These are phyloP conservation scores for Neotropicomus parvogracilis DNA, from an alignment of 1,284 basidiomycete genomes.

Conservation along the genomic window DNA sequence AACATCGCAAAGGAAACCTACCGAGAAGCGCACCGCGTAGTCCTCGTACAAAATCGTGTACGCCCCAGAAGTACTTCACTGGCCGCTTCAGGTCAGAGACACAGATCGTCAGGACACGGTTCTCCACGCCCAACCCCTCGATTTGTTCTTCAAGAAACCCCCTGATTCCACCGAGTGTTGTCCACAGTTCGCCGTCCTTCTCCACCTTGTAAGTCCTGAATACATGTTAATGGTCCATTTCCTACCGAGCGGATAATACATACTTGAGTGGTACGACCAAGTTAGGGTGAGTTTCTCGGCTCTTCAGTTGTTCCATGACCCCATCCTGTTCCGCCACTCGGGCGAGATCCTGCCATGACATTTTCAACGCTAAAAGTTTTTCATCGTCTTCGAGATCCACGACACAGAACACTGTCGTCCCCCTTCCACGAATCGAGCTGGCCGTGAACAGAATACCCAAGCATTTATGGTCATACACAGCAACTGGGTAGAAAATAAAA, in stretches of 20 bases:
- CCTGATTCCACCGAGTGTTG: slow-evolving; percentile 2
- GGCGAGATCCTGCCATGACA: slow-evolving; percentile 15
- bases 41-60: no score
- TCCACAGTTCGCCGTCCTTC: background rate
- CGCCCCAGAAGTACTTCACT: no score
- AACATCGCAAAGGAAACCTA: no score
- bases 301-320: background rate
- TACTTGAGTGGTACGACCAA: slow-evolving; percentile 4
- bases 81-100: no score
- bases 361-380: slow-evolving; percentile 6
- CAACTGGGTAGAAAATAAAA: background rate
- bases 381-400: background rate
- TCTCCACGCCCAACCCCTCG: no score
- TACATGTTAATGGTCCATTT: background rate
- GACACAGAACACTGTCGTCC: slow-evolving; percentile 11
- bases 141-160: background rate
- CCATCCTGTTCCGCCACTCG: background rate
- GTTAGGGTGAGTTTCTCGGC: background rate
- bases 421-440: slow-evolving; percentile 14
- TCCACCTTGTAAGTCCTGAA: background rate
- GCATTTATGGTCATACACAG: slow-evolving; percentile 5
- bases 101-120: no score
- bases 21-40: no score
- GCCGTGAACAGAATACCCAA: slow-evolving; percentile 9
- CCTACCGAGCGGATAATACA: background rate